A percentile compares a stretch with the other conserved stretches of the same genome.
phyloP scores from a whole-genome alignment of 2,329 filamentous ascomycete genomes.

The Helminthosporium solani region DNA sequence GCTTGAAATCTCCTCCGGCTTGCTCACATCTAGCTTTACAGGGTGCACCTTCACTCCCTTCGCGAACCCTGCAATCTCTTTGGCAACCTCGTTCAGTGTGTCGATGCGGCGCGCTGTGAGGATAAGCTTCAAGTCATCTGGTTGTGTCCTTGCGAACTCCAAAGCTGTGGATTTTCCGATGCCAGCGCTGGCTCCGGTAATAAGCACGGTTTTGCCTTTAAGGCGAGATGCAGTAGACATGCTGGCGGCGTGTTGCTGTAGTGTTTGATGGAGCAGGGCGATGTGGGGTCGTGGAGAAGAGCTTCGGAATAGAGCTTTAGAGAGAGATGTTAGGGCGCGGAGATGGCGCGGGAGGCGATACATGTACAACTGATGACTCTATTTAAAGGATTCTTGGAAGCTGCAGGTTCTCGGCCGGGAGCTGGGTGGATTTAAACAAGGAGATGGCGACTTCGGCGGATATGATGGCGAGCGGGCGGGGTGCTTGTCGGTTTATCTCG shows the following conservation, averaged over 20 bases:
- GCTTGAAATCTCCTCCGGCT: constrained; percentile 67
- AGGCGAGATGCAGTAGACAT: constrained; percentile 79
- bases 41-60: constrained; percentile 74
- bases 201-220: constrained; percentile 84
- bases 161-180: constrained; percentile 83
- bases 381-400: constrained; percentile 1
- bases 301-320: constrained; percentile 11
- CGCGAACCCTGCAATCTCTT: constrained; percentile 73
- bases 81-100: constrained; percentile 71
- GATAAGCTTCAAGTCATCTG: constrained; percentile 76
- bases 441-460: neutral
- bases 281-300: constrained; percentile 11
- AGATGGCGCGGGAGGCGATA: constrained; percentile 15
- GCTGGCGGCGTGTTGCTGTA: constrained; percentile 51
- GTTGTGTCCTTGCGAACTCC: constrained; percentile 87
- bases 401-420: neutral
- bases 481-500: constrained; percentile 3
- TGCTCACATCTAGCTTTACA: constrained; percentile 84
- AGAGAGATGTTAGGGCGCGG: constrained; percentile 18
- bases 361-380: constrained; percentile 20
- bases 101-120: constrained; percentile 87
- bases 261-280: constrained; percentile 10
- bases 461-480: neutral
- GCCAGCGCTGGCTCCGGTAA: constrained; percentile 91
- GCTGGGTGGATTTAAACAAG: neutral